A percentile compares a stretch with the other conserved stretches of the same genome.
These are phyloP conservation scores for Phaeoacremonium minimum DNA, from an alignment of 2,329 filamentous ascomycete species.

Conservation along the genomic window DNA sequence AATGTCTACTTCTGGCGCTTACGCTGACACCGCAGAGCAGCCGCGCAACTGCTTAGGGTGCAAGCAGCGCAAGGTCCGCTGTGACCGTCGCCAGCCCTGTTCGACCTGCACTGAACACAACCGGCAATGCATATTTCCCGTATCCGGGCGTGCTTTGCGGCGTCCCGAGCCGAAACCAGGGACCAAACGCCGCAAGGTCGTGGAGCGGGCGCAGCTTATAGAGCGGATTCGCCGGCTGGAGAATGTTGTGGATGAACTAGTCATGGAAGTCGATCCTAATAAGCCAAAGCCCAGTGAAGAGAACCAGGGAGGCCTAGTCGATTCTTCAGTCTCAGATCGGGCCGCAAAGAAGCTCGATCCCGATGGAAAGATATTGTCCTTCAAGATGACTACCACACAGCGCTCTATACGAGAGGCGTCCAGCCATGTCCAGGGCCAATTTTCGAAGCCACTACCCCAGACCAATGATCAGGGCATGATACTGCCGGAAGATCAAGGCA, in stretches of 20 bases:
- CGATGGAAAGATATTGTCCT: too few species aligned
- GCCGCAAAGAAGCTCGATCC: too few species aligned
- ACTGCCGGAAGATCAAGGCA: not conserved
- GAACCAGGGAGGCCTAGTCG: constrained; percentile 11
- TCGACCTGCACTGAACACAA: constrained; percentile 15
- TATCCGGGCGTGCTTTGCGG: constrained; percentile 15
- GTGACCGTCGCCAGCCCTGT: constrained; percentile 23
- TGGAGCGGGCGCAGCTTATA: constrained; percentile 3
- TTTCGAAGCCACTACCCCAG: too few species aligned
- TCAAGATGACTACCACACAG: too few species aligned
- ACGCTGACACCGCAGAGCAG: too few species aligned
- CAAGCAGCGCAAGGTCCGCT: constrained; percentile 24
- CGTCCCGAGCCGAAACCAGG: constrained; percentile 20
- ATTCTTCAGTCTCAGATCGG: too few species aligned
- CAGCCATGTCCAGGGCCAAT: too few species aligned
- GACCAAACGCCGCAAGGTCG: constrained; percentile 19
- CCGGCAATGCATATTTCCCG: constrained; percentile 23
- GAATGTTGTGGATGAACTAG: not conserved
- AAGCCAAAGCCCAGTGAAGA: not conserved
- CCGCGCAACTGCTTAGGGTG: constrained; percentile 18
- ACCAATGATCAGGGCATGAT: not conserved
- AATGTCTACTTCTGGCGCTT: too few species aligned
- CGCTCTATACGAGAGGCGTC: too few species aligned
- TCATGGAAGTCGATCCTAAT: not conserved
- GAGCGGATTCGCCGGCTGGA: not conserved